Evolutionary conservation across 495 filamentous ascomycete genomes (phyloP), one percentile per base, ranked within the genome.

Genomic region (Apodospora peruviana): DNA sequence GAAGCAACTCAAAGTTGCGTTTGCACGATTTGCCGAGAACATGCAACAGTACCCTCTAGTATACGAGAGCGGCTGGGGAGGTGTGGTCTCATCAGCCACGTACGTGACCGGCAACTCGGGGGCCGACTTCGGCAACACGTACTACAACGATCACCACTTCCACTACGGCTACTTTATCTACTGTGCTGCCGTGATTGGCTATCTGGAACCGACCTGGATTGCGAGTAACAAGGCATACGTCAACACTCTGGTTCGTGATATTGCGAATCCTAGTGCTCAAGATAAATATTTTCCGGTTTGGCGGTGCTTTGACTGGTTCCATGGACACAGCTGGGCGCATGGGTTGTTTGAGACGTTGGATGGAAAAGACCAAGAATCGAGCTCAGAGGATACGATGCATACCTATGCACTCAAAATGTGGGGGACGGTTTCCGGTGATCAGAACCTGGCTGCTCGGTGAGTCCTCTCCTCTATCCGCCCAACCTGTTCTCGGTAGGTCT

Each of bases 121-220:
- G 7, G 76, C 66, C 35, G 88, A 94, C 58, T 93, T 91, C 60
- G 89, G 89, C 43, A 90, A 91, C 58, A 82, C 83, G 1, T 81
- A 81, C 52, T 96, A 95, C 74, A 96, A 96, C 59, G 93, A 98
- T 59, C 94, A 97, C 59, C 94, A 98, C 65, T 98, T 98, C 70
- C 94, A 95, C 60, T 79, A 76, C 51, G 81, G 85, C 27, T 96
- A 98, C 65, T 95, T 94, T 68, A 84, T 98, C 62, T 88, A 88
- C 50, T 77, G 90, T 1, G 93, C 90, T 8, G 86, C 93, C 8
- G 79, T 93, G 39, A 90, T 97, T 43, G 91, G 80, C 8, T 73
- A 84, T 45, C 76, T 96, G 2, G 91, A 97, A 45, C 80, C 84
- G 0, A 60, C 54, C 21, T 98, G 91, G 91, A 67, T 93, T 17